Evolutionary conservation across 495 filamentous ascomycete species (phyloP), one percentile per base, ranked within the genome.

Genomic region (Aspergillus cristatus): DNA sequence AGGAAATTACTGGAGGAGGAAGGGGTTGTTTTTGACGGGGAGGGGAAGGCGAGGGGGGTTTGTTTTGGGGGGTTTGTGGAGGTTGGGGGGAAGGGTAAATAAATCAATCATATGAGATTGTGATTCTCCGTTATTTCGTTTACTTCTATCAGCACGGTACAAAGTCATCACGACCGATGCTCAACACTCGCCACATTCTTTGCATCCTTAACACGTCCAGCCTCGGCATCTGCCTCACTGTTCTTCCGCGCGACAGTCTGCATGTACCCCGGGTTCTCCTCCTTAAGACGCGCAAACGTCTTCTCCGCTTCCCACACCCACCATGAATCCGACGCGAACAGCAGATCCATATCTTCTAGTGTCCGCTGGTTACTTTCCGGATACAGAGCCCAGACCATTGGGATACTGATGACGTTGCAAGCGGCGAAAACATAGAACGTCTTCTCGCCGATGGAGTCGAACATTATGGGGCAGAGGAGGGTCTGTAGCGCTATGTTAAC

Each of bases 341-440:
- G 50, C 4, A 82, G 59, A 44, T 83, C 74, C 67, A 83, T 82
- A 40, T 81, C 79, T 43, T 84, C 79, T 14, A 84, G 60, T 0
- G 78, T 81, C 11, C 77, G 74, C 52, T 81, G 77, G 48, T 76
- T 79, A 17, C 70, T 76, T 48, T 84, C 78, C 1, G 79, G 79
- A 37, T 82, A 83, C 0, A 81, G 43, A n/a, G 72, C 75, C 74
- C 76, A 82, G 15, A 82, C 74, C 59, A 80, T 76, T 7, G 75
- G 75, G 12, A 82, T 73, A 5, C 70, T 70, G 45, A 81, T 57
- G 18, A 77, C 65, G 50, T 82, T 82, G 51, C 65, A 71, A 18
- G 70, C 70, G 10, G 67, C 79, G 47, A 82, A 82, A 15, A 82
- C 74, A 43, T 82, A 79, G 6, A 82, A 64, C 0, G 79, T 82